Conservation (phyloP, 257 asterid genomes). For the Capsicum chinense region DNA sequence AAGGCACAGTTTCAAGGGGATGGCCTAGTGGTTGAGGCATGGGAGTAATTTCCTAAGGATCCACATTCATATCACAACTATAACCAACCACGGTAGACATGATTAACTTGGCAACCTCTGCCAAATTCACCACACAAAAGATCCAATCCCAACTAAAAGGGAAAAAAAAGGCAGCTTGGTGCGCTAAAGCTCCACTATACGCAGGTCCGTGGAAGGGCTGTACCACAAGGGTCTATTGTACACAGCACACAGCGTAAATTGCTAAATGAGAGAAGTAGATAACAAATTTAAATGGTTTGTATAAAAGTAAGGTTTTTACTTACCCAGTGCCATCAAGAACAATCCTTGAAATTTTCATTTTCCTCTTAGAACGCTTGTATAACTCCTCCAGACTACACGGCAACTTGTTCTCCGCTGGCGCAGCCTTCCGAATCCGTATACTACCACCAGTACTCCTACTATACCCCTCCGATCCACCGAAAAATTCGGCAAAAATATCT, state of each 20-base stretch:
- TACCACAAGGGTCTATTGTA: too few species aligned
- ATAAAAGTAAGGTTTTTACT: not conserved
- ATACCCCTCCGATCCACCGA: conserved; percentile 59
- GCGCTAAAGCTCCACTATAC: too few species aligned
- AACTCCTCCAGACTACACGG: conserved; percentile 91
- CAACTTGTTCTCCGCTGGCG: conserved; percentile 73
- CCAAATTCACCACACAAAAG: not conserved
- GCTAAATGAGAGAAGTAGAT: not conserved
- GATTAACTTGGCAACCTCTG: not conserved
- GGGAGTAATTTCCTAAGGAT: not conserved
- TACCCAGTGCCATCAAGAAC: conserved; percentile 64
- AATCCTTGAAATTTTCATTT: conserved; percentile 71
- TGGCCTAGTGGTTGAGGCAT: conserved; percentile 3
- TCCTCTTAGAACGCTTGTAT: conserved; percentile 71
- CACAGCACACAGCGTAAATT: not conserved
- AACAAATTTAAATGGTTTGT: not conserved
- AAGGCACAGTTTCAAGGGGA: not conserved
- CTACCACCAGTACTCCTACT: conserved; percentile 36
- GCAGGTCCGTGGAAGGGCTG: too few species aligned
- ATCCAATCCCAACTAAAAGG: not conserved
- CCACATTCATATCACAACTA: not conserved
- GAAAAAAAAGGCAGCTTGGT: too few species aligned
- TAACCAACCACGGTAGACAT: not conserved
- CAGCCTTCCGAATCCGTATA: conserved; percentile 61
- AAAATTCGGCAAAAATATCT: conserved; percentile 78